phyloP scores from a whole-genome alignment of 2,329 filamentous ascomycete species.

The Purpureocillium lavendulum region DNA sequence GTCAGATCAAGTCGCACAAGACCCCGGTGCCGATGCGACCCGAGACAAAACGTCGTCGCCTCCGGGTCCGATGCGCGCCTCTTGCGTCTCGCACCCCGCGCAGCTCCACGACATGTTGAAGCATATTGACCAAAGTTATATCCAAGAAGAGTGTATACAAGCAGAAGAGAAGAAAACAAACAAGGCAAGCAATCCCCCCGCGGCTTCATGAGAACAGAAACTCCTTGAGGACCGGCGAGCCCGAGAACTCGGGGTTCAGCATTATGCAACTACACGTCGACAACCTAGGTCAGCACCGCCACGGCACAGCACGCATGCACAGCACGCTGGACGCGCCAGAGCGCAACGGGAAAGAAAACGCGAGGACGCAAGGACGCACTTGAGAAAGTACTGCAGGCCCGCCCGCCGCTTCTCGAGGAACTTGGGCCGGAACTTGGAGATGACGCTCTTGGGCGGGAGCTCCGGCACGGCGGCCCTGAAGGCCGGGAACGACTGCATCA shows the following conservation, averaged over 20 bases:
- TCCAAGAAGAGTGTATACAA: background rate
- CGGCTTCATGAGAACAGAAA: conserved; percentile 11
- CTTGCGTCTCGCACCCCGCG: no score
- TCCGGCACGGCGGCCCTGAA: conserved; percentile 81
- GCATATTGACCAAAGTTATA: no score
- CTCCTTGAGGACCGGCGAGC: conserved; percentile 13
- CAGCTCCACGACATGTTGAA: no score
- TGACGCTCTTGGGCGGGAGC: conserved; percentile 82
- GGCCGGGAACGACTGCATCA: conserved; percentile 74
- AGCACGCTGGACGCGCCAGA: no score
- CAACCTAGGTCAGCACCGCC: conserved; percentile 7
- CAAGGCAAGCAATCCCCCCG: background rate
- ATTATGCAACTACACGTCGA: conserved; percentile 10
- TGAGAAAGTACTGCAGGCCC: conserved; percentile 86
- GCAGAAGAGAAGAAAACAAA: background rate
- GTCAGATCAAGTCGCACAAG: no score
- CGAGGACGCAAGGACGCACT: conserved; percentile 54
- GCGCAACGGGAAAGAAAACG: no score
- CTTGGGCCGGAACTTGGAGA: conserved; percentile 74
- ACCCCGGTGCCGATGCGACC: no score
- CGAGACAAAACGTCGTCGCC: background rate
- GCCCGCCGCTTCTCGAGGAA: conserved; percentile 80
- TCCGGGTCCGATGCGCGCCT: background rate
- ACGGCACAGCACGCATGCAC: background rate
- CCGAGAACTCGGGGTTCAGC: conserved; percentile 13